Evolutionary conservation across 1,284 basidiomycete species (phyloP).

Genomic region (Amylostereum areolatum): DNA sequence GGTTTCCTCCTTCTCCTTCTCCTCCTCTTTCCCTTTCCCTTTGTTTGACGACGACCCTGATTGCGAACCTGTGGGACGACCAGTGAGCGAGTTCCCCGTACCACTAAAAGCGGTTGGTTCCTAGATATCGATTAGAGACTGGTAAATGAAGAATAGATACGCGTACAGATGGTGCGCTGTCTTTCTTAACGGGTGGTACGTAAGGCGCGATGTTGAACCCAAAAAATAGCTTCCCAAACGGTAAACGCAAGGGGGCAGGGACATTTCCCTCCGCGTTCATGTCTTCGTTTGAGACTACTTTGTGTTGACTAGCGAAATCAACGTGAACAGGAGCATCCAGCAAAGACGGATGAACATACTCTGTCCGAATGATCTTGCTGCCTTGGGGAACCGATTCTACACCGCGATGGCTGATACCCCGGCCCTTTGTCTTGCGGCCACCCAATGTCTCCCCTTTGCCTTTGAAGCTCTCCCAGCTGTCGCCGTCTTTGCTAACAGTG

Average conservation of each 20-base stretch:
- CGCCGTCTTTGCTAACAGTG: constrained; percentile 64
- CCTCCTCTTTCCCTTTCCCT: constrained; percentile 49
- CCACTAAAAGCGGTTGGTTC: constrained; percentile 73
- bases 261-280: constrained; percentile 75
- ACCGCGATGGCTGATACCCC: constrained; percentile 79
- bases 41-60: constrained; percentile 30
- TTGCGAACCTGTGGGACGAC: constrained; percentile 27
- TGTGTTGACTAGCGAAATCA: constrained; percentile 58
- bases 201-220: constrained; percentile 80
- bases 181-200: constrained; percentile 39
- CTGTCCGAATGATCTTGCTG: constrained; percentile 85
- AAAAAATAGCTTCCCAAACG: constrained; percentile 92
- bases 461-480: constrained; percentile 89
- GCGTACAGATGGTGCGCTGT: constrained; percentile 15
- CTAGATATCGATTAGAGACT: constrained; percentile 11
- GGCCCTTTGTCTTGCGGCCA: constrained; percentile 89
- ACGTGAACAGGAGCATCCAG: constrained; percentile 5
- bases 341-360: constrained; percentile 48
- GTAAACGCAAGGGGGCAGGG: constrained; percentile 86
- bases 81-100: constrained; percentile 81
- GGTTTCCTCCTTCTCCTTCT: constrained; percentile 18
- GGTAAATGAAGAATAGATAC: too few relatives aligned
- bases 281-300: constrained; percentile 80
- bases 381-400: constrained; percentile 74
- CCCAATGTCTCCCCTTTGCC: constrained; percentile 86